These are phyloP conservation scores for Graphilbum fragrans DNA, from an alignment of 2,329 filamentous ascomycete genomes.

Conservation along the genomic window DNA sequence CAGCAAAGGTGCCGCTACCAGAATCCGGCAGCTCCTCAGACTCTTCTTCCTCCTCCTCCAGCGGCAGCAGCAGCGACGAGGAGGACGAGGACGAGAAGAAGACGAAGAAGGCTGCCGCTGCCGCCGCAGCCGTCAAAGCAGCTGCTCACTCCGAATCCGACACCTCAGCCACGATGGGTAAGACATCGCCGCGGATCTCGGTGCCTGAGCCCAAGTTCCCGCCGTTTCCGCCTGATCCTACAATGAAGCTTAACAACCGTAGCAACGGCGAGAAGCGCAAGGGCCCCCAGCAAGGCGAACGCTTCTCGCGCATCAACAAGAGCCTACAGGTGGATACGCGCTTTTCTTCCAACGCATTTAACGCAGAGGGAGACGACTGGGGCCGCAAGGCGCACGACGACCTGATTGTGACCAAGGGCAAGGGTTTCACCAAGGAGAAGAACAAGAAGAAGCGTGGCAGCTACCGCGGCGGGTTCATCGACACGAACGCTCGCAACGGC, in stretches of 20 bases:
- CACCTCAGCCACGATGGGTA: conserved; percentile 35
- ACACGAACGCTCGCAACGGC: conserved; percentile 68
- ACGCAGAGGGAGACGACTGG: conserved; percentile 70
- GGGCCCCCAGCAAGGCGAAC: conserved; percentile 42
- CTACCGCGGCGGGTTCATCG: conserved; percentile 81
- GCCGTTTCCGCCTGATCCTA: conserved; percentile 41
- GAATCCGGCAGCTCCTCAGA: conserved; percentile 16
- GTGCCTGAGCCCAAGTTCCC: conserved; percentile 25
- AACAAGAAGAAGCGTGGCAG: conserved; percentile 94
- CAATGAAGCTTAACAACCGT: conserved; percentile 24
- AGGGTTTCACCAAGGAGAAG: conserved; percentile 99
- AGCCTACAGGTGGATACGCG: conserved; percentile 55
- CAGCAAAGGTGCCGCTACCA: conserved; percentile 16
- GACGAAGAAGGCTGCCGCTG: conserved; percentile 9
- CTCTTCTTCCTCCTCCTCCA: conserved; percentile 20
- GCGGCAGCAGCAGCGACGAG: conserved; percentile 28
- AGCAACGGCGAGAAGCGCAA: conserved; percentile 25
- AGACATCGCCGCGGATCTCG: conserved; percentile 35
- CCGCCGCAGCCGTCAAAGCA: conserved; percentile 7
- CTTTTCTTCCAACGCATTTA: conserved; percentile 67
- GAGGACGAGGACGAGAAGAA: conserved; percentile 2
- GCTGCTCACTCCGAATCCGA: conserved; percentile 27
- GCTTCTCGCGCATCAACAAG: conserved; percentile 66
- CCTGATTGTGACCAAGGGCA: conserved; percentile 81
- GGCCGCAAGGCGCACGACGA: conserved; percentile 81